These are phyloP conservation scores for Golubevia pallescens DNA, from an alignment of 1,284 basidiomycete species.

Conservation along the genomic window DNA sequence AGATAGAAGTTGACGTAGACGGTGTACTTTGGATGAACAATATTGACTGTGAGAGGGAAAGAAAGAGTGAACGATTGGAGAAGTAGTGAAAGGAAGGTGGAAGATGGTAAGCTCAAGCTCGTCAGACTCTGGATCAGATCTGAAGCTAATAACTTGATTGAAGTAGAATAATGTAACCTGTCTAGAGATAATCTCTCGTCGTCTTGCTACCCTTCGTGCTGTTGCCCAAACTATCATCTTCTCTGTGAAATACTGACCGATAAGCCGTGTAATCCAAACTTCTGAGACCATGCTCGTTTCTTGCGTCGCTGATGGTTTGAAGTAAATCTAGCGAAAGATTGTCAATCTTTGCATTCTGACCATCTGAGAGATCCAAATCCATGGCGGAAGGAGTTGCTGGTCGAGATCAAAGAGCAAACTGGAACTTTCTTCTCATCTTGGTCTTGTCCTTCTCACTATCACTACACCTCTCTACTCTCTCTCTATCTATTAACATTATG, in stretches of 20 bases:
- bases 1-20: slow-evolving; percentile 40
- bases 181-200: no score
- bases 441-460: background rate
- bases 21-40: slow-evolving; percentile 55
- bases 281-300: slow-evolving; percentile 61
- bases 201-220: no score
- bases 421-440: background rate
- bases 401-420: background rate
- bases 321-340: slow-evolving; percentile 44
- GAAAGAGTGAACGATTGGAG: background rate
- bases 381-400: slow-evolving; percentile 3
- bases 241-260: slow-evolving; percentile 16
- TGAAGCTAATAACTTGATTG: no score
- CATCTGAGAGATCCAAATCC: slow-evolving; percentile 19
- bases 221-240: no score
- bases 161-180: no score
- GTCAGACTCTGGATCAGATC: no score
- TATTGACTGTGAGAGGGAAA: slow-evolving; percentile 14
- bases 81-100: no score
- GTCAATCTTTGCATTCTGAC: slow-evolving; percentile 2
- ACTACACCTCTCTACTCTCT: no score
- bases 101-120: no score
- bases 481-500: no score
- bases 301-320: slow-evolving; percentile 53
- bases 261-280: slow-evolving; percentile 56